Conservation (phyloP, 1,284 basidiomycete species). For the Sanghuangporus weigelae region DNA sequence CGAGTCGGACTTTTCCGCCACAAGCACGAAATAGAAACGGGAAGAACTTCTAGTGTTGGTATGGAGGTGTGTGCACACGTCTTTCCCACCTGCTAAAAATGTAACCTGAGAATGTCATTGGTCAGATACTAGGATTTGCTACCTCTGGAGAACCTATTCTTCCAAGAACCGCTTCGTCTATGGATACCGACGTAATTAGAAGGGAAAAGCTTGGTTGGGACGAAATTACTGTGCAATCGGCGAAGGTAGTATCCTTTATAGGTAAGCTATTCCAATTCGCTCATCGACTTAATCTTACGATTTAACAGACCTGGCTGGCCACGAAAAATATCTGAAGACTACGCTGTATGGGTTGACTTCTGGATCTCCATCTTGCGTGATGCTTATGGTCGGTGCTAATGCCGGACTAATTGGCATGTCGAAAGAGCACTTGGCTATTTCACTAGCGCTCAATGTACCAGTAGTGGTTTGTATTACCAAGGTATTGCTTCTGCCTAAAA, state of each 20-base stretch:
- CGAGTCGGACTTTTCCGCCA: constrained; percentile 92
- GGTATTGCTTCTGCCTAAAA: constrained; percentile 34
- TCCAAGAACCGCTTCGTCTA: constrained; percentile 46
- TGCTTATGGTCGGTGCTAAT: constrained; percentile 95
- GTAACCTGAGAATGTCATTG: background rate
- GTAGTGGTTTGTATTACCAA: constrained; percentile 95
- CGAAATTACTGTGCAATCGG: constrained; percentile 85
- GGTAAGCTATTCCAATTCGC: constrained; percentile 39
- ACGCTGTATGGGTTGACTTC: constrained; percentile 95
- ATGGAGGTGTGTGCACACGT: constrained; percentile 67
- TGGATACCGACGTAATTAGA: constrained; percentile 58
- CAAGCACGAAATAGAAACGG: constrained; percentile 96
- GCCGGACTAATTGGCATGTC: constrained; percentile 97
- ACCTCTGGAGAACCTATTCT: constrained; percentile 72
- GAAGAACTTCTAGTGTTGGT: constrained; percentile 91
- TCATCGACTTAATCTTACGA: background rate
- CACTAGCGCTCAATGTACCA: constrained; percentile 89
- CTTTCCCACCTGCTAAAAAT: background rate
- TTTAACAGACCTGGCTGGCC: constrained; percentile 78
- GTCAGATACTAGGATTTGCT: constrained; percentile 81
- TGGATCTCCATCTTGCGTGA: constrained; percentile 91
- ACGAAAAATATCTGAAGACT: constrained; percentile 88
- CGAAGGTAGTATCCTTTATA: constrained; percentile 95
- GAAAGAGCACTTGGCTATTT: constrained; percentile 94
- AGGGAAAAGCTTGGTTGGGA: constrained; percentile 93